Evolutionary conservation across 345 rosid genomes (phyloP), one percentile per base, ranked within the genome.

Genomic region (Microcos paniculata): DNA sequence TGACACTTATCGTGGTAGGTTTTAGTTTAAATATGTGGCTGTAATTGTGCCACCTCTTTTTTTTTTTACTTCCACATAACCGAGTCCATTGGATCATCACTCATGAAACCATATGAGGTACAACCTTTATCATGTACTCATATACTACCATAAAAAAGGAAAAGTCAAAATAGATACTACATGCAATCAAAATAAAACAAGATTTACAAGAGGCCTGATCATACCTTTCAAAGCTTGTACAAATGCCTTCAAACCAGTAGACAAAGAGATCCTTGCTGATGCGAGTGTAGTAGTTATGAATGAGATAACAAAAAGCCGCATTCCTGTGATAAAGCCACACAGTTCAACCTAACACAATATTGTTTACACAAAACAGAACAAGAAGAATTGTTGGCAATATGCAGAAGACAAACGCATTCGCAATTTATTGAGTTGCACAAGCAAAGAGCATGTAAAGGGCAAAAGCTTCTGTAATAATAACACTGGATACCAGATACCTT

Each of bases 191-290:
- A n/a, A 45, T 16, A 33, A 65, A 48, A 23, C 18, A 48, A 61
- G 35, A 26, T 28, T 48, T 48, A 59, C 24, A 71, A 74, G 9
- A 55, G 71, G 24, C 10, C 43, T 1, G 43, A 49, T 28, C 28
- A 18, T 88, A 95, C 99, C 99, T 92, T 80, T 90, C 91, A 84
- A 95, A 86, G 82, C 80, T 89, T 77, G 90, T 51, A 70, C 83
- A 88, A 82, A 95, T 89, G 75, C 94, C 94, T 72, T 89, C 96
- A 84, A 95, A 91, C 94, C 98, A 95, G 83, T 84, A 84, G 31
- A 75, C 53, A 74, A 90, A 81, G 77, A 91, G 88, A 75, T 88
- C 96, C 80, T 78, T 80, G 23, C 84, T 84, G 77, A 95, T 82
- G 80, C 88, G 88, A 82, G 77, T 78, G 72, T 78, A 72, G 78